These are phyloP conservation scores for Lyophyllum atratum DNA, from an alignment of 768 basidiomycete genomes.

Conservation along the genomic window DNA sequence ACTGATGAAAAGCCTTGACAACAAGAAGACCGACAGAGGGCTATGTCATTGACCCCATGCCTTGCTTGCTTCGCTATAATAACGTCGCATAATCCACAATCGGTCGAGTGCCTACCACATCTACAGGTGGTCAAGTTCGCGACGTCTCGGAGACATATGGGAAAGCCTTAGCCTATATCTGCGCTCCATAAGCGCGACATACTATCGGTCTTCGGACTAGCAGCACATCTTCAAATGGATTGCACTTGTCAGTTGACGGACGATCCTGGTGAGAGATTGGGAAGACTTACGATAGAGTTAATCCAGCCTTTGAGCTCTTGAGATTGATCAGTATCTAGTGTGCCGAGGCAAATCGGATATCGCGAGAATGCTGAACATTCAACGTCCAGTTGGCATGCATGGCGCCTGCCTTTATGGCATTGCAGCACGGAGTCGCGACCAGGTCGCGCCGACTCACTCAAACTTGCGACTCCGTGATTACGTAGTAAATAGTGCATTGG, in stretches of 20 bases:
- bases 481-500: neutral
- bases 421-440: neutral
- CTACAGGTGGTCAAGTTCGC: too few relatives aligned
- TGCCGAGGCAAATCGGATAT: neutral
- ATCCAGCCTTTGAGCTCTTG: too few relatives aligned
- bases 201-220: neutral
- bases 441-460: too few relatives aligned
- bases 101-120: too few relatives aligned
- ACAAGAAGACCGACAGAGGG: neutral
- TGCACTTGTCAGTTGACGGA: constrained; percentile 7
- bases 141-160: too few relatives aligned
- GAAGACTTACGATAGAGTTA: neutral
- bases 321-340: neutral
- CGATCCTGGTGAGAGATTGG: neutral
- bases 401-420: neutral
- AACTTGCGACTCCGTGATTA: too few relatives aligned
- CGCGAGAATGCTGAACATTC: too few relatives aligned
- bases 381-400: too few relatives aligned
- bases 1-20: neutral
- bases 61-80: neutral
- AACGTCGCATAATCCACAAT: too few relatives aligned
- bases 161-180: too few relatives aligned
- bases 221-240: neutral
- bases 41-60: neutral
- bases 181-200: too few relatives aligned